phyloP scores from a whole-genome alignment of 768 basidiomycete genomes.

The Termitomyces sp. region DNA sequence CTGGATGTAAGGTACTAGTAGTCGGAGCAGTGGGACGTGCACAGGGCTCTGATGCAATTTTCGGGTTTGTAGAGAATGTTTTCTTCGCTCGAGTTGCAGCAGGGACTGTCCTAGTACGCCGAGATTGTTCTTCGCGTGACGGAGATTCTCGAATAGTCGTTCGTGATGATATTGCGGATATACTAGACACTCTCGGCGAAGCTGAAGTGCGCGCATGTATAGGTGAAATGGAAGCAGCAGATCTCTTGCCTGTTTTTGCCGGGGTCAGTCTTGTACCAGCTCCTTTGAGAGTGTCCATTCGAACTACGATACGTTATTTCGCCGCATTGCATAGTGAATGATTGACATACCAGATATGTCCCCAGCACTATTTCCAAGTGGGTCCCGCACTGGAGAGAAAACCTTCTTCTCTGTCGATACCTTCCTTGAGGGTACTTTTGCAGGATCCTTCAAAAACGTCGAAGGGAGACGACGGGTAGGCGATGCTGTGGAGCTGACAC shows the following conservation, averaged over 20 bases:
- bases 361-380: slow-evolving; percentile 28
- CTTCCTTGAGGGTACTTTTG: slow-evolving; percentile 6
- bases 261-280: slow-evolving; percentile 6
- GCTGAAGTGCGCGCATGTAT: slow-evolving; percentile 1
- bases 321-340: background rate
- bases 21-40: background rate
- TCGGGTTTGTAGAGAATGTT: slow-evolving; percentile 1
- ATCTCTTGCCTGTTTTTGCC: slow-evolving; percentile 5
- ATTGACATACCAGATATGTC: slow-evolving; percentile 23
- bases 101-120: slow-evolving; percentile 23
- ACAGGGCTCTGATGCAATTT: background rate
- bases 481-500: slow-evolving; percentile 12
- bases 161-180: slow-evolving; percentile 8
- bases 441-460: slow-evolving; percentile 13
- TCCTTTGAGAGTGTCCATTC: slow-evolving; percentile 17
- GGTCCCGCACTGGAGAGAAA: slow-evolving; percentile 34
- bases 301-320: slow-evolving; percentile 11
- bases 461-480: slow-evolving; percentile 20
- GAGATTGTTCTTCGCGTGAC: slow-evolving; percentile 17
- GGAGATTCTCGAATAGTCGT: background rate
- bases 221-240: slow-evolving; percentile 1
- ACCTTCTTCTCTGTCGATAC: slow-evolving; percentile 20
- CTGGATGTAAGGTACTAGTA: background rate
- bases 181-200: slow-evolving; percentile 11
- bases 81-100: slow-evolving; percentile 18